Evolutionary conservation across 164 flowering plant species (phyloP).

Genomic region (Vitis labrusca): DNA sequence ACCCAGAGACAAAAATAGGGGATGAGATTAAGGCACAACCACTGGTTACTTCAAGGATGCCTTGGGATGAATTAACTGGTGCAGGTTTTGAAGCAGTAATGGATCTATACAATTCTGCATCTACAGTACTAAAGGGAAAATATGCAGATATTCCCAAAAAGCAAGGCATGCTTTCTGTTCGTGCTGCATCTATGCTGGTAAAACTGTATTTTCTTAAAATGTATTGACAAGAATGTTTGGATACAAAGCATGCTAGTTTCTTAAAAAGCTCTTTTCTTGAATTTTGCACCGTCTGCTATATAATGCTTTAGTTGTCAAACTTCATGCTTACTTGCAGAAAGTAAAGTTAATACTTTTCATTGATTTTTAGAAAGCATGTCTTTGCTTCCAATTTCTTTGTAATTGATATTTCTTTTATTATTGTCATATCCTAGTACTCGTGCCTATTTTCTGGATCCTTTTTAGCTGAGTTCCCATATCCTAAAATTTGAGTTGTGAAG

Average conservation of each 20-base stretch:
- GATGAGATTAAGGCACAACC: constrained; percentile 26
- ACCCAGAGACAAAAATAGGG: constrained; percentile 20
- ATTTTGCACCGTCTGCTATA: no score
- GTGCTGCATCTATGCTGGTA: constrained; percentile 99
- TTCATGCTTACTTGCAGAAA: no score
- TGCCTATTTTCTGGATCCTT: no score
- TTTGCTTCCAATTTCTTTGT: no score
- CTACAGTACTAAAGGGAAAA: constrained; percentile 39
- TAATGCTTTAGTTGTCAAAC: no score
- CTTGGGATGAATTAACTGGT: constrained; percentile 52
- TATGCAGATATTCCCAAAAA: constrained; percentile 43
- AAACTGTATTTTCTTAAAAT: not conserved
- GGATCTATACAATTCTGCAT: constrained; percentile 44
- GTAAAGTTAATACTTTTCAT: no score
- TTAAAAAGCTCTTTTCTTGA: not conserved
- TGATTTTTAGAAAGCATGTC: no score
- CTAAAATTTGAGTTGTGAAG: no score
- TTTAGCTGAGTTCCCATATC: no score
- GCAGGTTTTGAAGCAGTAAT: constrained; percentile 43
- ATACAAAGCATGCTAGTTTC: not conserved
- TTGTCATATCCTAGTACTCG: no score
- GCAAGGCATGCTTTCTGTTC: constrained; percentile 70
- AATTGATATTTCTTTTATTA: no score
- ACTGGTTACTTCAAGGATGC: constrained; percentile 18
- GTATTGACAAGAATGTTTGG: not conserved